phyloP scores from a whole-genome alignment of 2,329 filamentous ascomycete genomes.

The Fusarium poae region DNA sequence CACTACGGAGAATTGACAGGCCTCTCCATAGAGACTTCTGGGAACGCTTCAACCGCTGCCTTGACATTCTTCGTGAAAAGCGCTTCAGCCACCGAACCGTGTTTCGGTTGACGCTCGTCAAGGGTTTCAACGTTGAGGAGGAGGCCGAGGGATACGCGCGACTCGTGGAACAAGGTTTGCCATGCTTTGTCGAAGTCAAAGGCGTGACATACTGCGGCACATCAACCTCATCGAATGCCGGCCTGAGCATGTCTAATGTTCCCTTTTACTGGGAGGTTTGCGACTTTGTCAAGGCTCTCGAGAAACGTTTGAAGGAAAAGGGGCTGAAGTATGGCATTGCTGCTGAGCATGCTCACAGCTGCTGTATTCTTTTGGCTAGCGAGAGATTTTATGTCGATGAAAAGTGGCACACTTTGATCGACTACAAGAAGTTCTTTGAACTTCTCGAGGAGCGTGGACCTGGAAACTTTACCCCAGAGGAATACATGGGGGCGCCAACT shows the following conservation, averaged over 20 bases:
- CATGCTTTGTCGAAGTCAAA: constrained; percentile 95
- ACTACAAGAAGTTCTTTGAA: constrained; percentile 90
- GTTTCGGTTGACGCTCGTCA: constrained; percentile 94
- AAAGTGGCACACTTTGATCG: constrained; percentile 91
- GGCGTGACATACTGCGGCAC: constrained; percentile 98
- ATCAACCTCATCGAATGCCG: constrained; percentile 83
- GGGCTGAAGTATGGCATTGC: constrained; percentile 90
- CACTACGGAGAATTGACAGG: constrained; percentile 87
- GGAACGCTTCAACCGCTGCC: constrained; percentile 92
- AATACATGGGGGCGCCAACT: constrained; percentile 28
- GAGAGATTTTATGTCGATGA: constrained; percentile 81
- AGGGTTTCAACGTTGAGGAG: constrained; percentile 97
- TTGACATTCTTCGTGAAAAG: constrained; percentile 88
- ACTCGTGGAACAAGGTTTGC: constrained; percentile 86
- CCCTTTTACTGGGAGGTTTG: constrained; percentile 94
- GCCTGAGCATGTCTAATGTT: constrained; percentile 96
- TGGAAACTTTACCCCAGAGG: constrained; percentile 63
- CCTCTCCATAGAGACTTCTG: constrained; percentile 97
- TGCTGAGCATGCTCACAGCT: constrained; percentile 94
- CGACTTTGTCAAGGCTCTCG: constrained; percentile 82
- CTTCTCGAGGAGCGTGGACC: constrained; percentile 78
- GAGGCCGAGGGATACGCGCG: constrained; percentile 91
- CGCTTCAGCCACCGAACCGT: constrained; percentile 91
- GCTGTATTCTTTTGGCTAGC: constrained; percentile 89
- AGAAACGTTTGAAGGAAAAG: constrained; percentile 74